Percentiles rank a stretch among this genome's conserved stretches.
Evolutionary conservation across 192 early-diverging fungal species (phyloP).

Genomic region (Diversispora epigaea): DNA sequence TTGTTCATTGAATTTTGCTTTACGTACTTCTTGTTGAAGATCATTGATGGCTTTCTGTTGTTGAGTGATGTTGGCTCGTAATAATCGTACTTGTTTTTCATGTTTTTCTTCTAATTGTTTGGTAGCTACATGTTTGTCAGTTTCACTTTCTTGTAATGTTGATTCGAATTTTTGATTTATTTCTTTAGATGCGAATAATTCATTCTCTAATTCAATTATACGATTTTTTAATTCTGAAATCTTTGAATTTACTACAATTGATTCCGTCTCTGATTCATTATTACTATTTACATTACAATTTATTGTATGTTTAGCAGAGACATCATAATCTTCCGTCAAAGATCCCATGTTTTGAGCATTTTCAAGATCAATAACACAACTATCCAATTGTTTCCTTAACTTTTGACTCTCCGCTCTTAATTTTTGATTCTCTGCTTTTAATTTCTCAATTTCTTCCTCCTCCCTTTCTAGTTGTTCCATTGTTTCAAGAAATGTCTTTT

Average conservation of each 20-base stretch:
- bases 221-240: slow-evolving; percentile 19
- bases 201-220: slow-evolving; percentile 20
- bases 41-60: slow-evolving; percentile 26
- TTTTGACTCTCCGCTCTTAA: slow-evolving; percentile 19
- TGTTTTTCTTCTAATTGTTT: slow-evolving; percentile 35
- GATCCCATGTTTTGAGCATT: slow-evolving; percentile 16
- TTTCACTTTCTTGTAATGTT: background rate
- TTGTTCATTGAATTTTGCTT: slow-evolving; percentile 13
- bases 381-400: slow-evolving; percentile 13
- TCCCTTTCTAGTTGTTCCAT: slow-evolving; percentile 22
- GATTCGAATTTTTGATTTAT: slow-evolving; percentile 18
- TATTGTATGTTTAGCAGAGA: slow-evolving; percentile 5
- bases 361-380: slow-evolving; percentile 6
- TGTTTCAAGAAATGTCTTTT: slow-evolving; percentile 26
- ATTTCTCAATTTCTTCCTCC: slow-evolving; percentile 17
- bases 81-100: slow-evolving; percentile 8
- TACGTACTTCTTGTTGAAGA: slow-evolving; percentile 23
- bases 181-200: slow-evolving; percentile 20
- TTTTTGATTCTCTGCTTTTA: slow-evolving; percentile 21
- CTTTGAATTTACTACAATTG: slow-evolving; percentile 12
- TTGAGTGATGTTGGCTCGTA: slow-evolving; percentile 6
- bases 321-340: slow-evolving; percentile 25
- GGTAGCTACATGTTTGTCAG: background rate
- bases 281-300: background rate
- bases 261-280: slow-evolving; percentile 20